Evolutionary conservation across 331 rosid genomes (phyloP).

Genomic region (Pyrus hybrid): DNA sequence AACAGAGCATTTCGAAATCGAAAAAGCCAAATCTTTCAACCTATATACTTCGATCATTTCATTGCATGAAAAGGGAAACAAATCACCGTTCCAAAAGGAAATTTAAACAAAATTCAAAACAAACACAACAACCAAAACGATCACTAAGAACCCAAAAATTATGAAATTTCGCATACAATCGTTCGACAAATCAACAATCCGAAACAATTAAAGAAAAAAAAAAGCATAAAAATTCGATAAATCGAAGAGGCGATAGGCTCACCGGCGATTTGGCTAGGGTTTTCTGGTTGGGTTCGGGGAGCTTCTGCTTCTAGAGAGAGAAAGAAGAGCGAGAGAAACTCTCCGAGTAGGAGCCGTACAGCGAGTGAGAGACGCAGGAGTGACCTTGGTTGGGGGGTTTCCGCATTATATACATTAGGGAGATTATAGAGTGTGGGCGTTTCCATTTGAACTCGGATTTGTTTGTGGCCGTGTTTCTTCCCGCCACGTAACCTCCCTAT

Average conservation of each 20-base stretch:
- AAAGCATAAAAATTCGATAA: not conserved
- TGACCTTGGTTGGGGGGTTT: not conserved
- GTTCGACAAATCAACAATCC: not conserved
- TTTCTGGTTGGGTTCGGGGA: not conserved
- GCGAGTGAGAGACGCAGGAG: not conserved
- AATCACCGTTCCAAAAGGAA: not conserved
- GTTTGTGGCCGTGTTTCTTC: not conserved
- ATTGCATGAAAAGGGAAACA: not conserved
- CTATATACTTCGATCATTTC: not conserved
- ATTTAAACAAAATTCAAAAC: not conserved
- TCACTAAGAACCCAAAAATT: not conserved
- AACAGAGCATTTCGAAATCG: not conserved
- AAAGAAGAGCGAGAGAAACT: not conserved
- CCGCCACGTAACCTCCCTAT: slow-evolving; percentile 7
- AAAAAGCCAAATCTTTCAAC: not conserved
- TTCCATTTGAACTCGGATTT: not conserved
- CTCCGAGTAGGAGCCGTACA: not conserved
- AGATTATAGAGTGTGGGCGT: not conserved
- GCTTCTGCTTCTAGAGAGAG: not conserved
- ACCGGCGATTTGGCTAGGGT: slow-evolving; percentile 6
- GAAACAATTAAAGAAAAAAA: not conserved
- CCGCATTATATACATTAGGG: not conserved
- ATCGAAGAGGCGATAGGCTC: not conserved
- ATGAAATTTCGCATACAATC: not conserved
- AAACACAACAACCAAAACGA: not conserved